Evolutionary conservation across 106 monocot species (phyloP).

Genomic region (Allium fistulosum): DNA sequence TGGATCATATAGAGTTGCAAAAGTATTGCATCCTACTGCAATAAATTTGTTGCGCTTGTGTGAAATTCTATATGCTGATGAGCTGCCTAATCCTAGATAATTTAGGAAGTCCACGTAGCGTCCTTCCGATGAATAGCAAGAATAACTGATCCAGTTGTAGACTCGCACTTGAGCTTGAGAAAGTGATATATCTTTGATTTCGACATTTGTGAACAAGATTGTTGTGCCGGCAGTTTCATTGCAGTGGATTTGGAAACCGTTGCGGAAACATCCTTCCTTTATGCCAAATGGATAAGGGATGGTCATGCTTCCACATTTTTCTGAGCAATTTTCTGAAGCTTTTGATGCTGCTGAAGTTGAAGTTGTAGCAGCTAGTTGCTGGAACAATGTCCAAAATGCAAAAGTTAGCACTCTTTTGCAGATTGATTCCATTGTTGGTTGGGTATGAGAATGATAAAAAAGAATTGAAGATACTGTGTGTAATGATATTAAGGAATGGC

Average conservation of each 20-base stretch:
- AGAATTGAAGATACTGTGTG: too few species aligned
- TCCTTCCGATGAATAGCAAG: conserved; percentile 10
- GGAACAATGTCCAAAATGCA: too few species aligned
- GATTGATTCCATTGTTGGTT: not conserved
- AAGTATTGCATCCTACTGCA: conserved; percentile 43
- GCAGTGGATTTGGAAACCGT: conserved; percentile 37
- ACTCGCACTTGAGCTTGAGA: not conserved
- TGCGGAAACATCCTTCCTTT: conserved; percentile 16
- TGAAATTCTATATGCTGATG: conserved; percentile 34
- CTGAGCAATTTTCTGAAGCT: too few species aligned
- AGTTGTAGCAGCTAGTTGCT: too few species aligned
- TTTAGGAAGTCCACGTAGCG: too few species aligned
- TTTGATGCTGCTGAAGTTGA: too few species aligned
- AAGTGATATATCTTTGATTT: conserved; percentile 6
- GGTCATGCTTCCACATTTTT: conserved; percentile 28
- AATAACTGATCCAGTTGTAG: not conserved
- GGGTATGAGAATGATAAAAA: not conserved
- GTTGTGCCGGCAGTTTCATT: conserved; percentile 10
- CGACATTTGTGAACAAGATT: conserved; percentile 7
- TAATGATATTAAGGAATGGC: not conserved
- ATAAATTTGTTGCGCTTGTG: conserved; percentile 36
- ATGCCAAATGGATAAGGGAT: conserved; percentile 53
- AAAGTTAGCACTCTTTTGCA: too few species aligned
- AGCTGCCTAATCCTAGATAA: too few species aligned
- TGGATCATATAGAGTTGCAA: not conserved